Evolutionary conservation across 2,329 filamentous ascomycete genomes (phyloP), one percentile per base, ranked within the genome.

Genomic region (Mariannaea elegans): DNA sequence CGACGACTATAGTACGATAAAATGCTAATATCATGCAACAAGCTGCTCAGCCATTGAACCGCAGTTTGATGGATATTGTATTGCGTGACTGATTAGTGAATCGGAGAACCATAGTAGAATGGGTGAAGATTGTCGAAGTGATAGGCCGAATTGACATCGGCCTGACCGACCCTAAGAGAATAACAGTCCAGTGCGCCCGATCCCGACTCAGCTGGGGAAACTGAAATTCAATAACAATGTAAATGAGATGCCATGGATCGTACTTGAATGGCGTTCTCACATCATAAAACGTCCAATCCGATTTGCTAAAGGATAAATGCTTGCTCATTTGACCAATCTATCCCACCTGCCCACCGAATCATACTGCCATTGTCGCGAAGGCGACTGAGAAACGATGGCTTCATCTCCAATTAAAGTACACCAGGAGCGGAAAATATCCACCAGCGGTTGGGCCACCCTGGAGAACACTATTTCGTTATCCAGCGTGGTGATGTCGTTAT

Each of bases 401-500:
- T 27, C 36, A 14, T 36, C 44, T 36, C 49, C 49, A 53, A 53
- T 53, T 27, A 53, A 29, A 16, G 14, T n/a, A 14, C 27, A 10
- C n/a, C 14, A 16, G 18, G 10, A 34, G 29, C 39, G 19, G n/a
- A 18, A 42, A 14, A n/a, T n/a, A 38, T 7, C 39, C 31, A 36
- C 39, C 4, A 4, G 8, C 31, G 31, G 29, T 46, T 19, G 50
- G 39, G 34, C 29, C 32, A 31, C 24, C 31, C 41, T 13, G 21
- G 41, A 21, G 19, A 29, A 31, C 3, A 39, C 42, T 47, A 39
- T 47, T 55, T 46, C 51, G 42, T 41, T 47, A 55, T 55, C 42
- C n/a, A 47, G 16, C 51, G 23, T 18, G 21, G 16, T 16, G 32
- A 55, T 47, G 51, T 55, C 51, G 41, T 41, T 55, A 46, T 54